phyloP scores from a whole-genome alignment of 371 early-diverging fungal species.

The Rhizopus stolonifer region DNA sequence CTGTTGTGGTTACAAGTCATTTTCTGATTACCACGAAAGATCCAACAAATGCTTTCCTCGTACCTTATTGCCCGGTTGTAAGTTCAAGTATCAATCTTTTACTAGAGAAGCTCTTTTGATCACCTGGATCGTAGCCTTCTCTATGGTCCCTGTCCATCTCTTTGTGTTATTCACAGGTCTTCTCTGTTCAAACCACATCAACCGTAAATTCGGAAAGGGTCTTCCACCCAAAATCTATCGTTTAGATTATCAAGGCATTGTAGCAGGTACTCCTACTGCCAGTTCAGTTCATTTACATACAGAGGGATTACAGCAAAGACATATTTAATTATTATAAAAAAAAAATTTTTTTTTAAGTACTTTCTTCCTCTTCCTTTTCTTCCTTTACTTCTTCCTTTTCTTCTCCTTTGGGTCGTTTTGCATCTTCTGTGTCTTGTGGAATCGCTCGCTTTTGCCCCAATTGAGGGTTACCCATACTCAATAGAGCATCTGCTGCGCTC shows the following conservation, averaged over 20 bases:
- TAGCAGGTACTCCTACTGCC: conserved; percentile 49
- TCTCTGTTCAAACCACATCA: conserved; percentile 60
- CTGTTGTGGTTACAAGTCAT: conserved; percentile 59
- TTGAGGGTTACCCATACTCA: conserved; percentile 31
- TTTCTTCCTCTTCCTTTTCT: conserved; percentile 15
- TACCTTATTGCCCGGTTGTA: conserved; percentile 54
- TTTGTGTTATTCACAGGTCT: conserved; percentile 50
- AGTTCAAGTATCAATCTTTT: conserved; percentile 47
- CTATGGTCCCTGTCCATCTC: conserved; percentile 47
- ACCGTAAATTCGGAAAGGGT: conserved; percentile 49
- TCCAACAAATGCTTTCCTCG: conserved; percentile 62
- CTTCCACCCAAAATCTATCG: conserved; percentile 54
- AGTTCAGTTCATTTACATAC: conserved; percentile 40
- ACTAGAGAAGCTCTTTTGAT: conserved; percentile 40
- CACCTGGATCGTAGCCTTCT: conserved; percentile 52
- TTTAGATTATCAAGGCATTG: conserved; percentile 47
- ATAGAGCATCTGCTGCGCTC: conserved; percentile 31
- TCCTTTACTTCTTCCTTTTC: conserved; percentile 1
- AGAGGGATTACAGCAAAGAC: conserved; percentile 41
- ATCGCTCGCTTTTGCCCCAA: conserved; percentile 25
- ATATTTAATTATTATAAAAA: no score
- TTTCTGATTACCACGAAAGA: conserved; percentile 54
- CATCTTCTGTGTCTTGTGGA: conserved; percentile 12
- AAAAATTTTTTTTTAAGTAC: conserved; percentile 20
- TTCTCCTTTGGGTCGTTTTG: conserved; percentile 14